Evolutionary conservation across 768 basidiomycete genomes (phyloP).

Genomic region (Dentipellis sp.): DNA sequence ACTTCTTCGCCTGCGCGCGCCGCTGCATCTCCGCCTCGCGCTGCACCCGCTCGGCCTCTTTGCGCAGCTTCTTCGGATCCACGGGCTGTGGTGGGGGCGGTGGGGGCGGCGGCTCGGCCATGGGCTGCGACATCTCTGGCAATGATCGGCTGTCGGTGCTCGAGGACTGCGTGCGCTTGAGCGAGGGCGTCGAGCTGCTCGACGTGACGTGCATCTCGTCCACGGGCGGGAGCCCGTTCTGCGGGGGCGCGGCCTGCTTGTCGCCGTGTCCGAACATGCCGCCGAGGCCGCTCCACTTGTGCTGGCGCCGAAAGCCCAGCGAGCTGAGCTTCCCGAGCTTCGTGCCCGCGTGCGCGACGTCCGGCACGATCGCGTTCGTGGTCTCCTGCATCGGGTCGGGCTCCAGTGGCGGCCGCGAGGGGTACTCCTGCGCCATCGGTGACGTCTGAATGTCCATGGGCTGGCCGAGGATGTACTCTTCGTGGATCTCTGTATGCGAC

Average conservation of each 20-base stretch:
- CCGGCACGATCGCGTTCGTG: constrained; percentile 27
- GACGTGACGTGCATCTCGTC: constrained; percentile 57
- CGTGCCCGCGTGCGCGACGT: constrained; percentile 31
- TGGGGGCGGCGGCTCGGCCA: constrained; percentile 25
- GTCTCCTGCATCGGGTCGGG: constrained; percentile 28
- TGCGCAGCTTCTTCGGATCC: constrained; percentile 71
- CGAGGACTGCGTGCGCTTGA: constrained; percentile 73
- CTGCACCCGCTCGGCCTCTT: constrained; percentile 69
- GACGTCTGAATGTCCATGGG: constrained; percentile 44
- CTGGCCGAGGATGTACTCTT: constrained; percentile 29
- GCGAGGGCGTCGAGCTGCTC: constrained; percentile 46
- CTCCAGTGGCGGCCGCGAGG: constrained; percentile 31
- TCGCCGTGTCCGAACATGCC: constrained; percentile 65
- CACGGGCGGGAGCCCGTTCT: constrained; percentile 51
- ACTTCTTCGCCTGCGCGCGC: constrained; percentile 64
- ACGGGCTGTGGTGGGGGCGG: constrained; percentile 30
- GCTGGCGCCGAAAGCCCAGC: constrained; percentile 63
- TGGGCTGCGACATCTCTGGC: constrained; percentile 40
- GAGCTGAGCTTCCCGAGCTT: constrained; percentile 50
- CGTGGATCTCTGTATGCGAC: constrained; percentile 37
- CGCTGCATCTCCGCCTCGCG: constrained; percentile 81
- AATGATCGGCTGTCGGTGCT: constrained; percentile 62
- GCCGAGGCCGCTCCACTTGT: constrained; percentile 50
- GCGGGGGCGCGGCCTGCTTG: constrained; percentile 40
- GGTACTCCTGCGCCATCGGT: constrained; percentile 44